Conservation (phyloP, 768 basidiomycete species). For the Harrya chromipes region DNA sequence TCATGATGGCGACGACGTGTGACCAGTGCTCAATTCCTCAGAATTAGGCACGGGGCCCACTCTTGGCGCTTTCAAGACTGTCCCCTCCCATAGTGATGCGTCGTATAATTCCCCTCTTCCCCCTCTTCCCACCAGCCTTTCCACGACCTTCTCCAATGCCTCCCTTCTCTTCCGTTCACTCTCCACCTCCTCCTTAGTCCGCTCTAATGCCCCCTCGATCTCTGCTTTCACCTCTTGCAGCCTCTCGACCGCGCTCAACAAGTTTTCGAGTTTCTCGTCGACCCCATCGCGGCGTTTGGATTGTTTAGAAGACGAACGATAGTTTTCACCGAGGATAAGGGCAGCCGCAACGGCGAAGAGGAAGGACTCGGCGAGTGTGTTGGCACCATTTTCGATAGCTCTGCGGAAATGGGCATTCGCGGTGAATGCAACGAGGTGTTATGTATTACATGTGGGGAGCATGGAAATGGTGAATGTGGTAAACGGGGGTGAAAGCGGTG, state of each 20-base stretch:
- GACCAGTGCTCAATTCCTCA: neutral
- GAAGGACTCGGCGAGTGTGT: constrained; percentile 81
- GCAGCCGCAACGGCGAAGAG: constrained; percentile 72
- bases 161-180: constrained; percentile 44
- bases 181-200: constrained; percentile 43
- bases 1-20: constrained; percentile 3
- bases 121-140: constrained; percentile 68
- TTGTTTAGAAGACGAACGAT: constrained; percentile 66
- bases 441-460: no score
- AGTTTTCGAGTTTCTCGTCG: constrained; percentile 64
- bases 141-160: constrained; percentile 62
- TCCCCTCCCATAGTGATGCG: constrained; percentile 45
- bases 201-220: constrained; percentile 41
- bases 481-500: neutral
- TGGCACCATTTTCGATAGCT: constrained; percentile 85
- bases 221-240: constrained; percentile 41
- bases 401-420: constrained; percentile 32
- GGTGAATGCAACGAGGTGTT: no score
- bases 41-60: constrained; percentile 31
- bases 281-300: constrained; percentile 70
- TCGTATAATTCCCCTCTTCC: constrained; percentile 62
- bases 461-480: no score
- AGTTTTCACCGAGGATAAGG: constrained; percentile 75
- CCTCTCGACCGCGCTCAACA: constrained; percentile 45
- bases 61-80: constrained; percentile 49